These are phyloP conservation scores for Chrysosporium keratinophilum DNA, from an alignment of 2,329 filamentous ascomycete genomes.

Conservation along the genomic window DNA sequence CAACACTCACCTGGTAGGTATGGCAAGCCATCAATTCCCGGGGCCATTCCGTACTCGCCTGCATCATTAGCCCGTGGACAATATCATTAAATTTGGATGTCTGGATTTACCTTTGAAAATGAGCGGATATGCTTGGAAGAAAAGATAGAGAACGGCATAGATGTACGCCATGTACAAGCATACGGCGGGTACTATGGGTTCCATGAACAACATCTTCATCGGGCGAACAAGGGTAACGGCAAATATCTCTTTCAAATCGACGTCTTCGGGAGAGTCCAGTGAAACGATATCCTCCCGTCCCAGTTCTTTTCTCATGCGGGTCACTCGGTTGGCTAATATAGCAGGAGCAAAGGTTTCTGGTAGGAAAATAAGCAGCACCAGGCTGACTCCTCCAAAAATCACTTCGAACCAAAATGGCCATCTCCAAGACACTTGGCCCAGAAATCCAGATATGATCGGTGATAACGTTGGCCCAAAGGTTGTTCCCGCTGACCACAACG, in stretches of 20 bases:
- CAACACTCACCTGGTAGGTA: slow-evolving; percentile 13
- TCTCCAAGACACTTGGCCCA: slow-evolving; percentile 20
- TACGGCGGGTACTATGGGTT: slow-evolving; percentile 19
- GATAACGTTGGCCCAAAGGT: slow-evolving; percentile 34
- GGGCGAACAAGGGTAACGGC: slow-evolving; percentile 18
- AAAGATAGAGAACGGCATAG: slow-evolving; percentile 16
- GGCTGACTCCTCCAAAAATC: slow-evolving; percentile 51
- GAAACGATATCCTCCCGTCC: slow-evolving; percentile 7
- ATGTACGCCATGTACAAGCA: slow-evolving; percentile 20
- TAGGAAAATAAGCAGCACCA: slow-evolving; percentile 47
- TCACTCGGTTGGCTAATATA: slow-evolving; percentile 46
- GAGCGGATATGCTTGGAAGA: slow-evolving; percentile 14
- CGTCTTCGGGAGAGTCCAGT: not conserved
- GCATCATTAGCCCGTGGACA: not conserved
- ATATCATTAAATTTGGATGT: not conserved
- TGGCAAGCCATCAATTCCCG: slow-evolving; percentile 12
- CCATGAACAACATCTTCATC: slow-evolving; percentile 17
- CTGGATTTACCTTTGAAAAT: slow-evolving; percentile 3
- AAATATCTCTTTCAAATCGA: slow-evolving; percentile 8
- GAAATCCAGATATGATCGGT: slow-evolving; percentile 38
- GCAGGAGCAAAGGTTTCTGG: slow-evolving; percentile 54
- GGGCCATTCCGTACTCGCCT: slow-evolving; percentile 13
- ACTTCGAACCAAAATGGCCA: slow-evolving; percentile 51
- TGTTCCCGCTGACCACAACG: slow-evolving; percentile 28
- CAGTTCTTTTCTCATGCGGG: slow-evolving; percentile 9